Base-by-base conservation (phyloP, 176 grass and related monocot species). In the Musa schizocarpa region DNA sequence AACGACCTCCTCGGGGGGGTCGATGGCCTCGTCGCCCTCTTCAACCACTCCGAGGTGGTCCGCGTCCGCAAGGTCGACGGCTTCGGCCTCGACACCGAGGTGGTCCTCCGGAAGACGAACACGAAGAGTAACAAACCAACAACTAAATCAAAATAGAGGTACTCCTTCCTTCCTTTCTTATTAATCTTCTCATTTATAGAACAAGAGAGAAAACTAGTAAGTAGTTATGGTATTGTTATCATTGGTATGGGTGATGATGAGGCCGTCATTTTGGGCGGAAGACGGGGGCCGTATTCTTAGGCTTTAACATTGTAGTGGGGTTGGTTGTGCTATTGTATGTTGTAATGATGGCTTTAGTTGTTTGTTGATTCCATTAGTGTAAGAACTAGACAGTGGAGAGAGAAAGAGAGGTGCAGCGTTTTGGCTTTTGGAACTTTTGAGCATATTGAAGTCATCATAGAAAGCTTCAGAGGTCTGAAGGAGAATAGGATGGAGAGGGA, bases 71-170 rank as follows among this genome's bases (percentile, higher is more conserved):
- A 97, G 85, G 83, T 97, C 48, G 90, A 92, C 43, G 93, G 84
- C 1, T 93, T 93, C 79, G 93, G 90, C 19, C 83, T 97, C 68
- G 93, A 97, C 81, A 97, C 94, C 17, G 86, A 93, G 94, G 86
- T 97, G 43, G 58, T 97, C 59, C 63, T 97, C 80, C 88, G 86
- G 62, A 93, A 97, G 78, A 89, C 78, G 58, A 78, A 54, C 0
- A 43, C 75, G n/a, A 71, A 10, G 63, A 26, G 11, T 9, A 23
- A 65, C 20, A 23, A 23, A 23, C 21, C 63, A 22, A 65, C 63
- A 17, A 65, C 23, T 26, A 58, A 61, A 61, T 7, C 17, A 61
- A n/a, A 61, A n/a, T n/a, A n/a, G n/a, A 61, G 16, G 16, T 61
- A 43, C 1, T 23, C 24, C 1, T 23, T 65, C 23, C 0, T 23